Conservation (phyloP, 2,329 filamentous ascomycete species). For the Sporothrix mexicana region DNA sequence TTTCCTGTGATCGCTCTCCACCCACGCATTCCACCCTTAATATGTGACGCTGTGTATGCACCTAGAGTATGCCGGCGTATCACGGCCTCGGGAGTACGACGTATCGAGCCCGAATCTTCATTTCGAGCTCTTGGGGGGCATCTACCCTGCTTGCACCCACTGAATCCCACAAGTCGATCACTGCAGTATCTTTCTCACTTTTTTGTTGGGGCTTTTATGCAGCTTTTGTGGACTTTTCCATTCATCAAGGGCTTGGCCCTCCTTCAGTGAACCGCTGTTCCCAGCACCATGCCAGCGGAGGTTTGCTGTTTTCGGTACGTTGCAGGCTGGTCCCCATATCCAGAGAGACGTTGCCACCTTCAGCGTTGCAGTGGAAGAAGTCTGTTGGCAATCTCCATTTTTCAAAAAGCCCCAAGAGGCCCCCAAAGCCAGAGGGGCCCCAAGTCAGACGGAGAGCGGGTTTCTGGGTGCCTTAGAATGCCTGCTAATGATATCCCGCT, state of each 20-base stretch:
- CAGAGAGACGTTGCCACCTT: neutral
- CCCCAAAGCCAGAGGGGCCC: neutral
- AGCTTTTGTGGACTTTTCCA: no score
- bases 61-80: constrained; percentile 6
- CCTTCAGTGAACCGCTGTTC: neutral
- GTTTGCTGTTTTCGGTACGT: constrained; percentile 25
- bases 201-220: neutral
- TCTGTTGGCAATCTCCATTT: constrained; percentile 12
- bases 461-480: neutral
- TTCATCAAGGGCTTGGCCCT: neutral
- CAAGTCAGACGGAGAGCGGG: neutral
- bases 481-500: neutral
- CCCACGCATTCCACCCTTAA: no score
- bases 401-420: neutral
- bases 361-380: constrained; percentile 23
- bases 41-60: constrained; percentile 6
- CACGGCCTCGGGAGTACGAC: neutral
- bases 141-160: neutral
- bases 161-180: neutral
- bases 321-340: constrained; percentile 15
- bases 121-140: no score
- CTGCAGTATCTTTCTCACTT: neutral
- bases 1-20: no score
- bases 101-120: neutral
- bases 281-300: constrained; percentile 9